These are phyloP conservation scores for Firmiana major DNA, from an alignment of 345 rosid genomes.

Conservation along the genomic window DNA sequence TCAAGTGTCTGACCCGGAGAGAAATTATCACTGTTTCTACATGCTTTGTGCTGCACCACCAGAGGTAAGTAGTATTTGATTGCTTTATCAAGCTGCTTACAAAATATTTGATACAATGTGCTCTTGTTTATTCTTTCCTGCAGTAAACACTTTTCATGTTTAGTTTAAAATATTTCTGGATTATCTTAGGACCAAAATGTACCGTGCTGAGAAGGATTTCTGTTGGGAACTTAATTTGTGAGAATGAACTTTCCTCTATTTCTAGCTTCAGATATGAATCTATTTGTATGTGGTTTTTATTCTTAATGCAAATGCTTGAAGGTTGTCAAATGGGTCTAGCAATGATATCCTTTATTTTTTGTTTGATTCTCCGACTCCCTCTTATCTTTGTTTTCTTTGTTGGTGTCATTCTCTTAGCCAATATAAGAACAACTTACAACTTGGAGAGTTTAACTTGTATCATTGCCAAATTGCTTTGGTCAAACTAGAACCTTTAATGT, in stretches of 20 bases:
- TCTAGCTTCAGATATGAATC: neutral
- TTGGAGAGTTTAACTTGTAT: neutral
- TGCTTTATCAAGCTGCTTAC: neutral
- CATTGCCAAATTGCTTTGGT: neutral
- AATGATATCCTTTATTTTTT: neutral
- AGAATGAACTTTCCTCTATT: neutral
- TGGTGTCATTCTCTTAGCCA: neutral
- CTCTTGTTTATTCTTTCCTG: neutral
- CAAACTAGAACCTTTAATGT: neutral
- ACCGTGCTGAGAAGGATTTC: neutral
- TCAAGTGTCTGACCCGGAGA: slow-evolving; percentile 97
- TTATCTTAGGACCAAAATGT: neutral
- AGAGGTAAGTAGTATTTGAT: slow-evolving; percentile 51
- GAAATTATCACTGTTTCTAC: slow-evolving; percentile 99
- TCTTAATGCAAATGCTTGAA: neutral
- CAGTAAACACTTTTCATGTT: neutral
- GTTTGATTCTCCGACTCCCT: neutral
- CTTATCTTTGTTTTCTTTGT: neutral
- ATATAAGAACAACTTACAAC: neutral
- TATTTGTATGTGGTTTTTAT: neutral
- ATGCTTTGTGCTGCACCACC: slow-evolving; percentile 99
- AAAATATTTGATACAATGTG: slow-evolving; percentile 3
- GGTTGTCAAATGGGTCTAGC: neutral
- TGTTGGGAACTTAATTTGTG: neutral
- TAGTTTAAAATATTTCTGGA: neutral